Percentiles rank a stretch among this genome's conserved stretches.
These are phyloP conservation scores for Venturia asperata DNA, from an alignment of 2,329 filamentous ascomycete genomes.

Conservation along the genomic window DNA sequence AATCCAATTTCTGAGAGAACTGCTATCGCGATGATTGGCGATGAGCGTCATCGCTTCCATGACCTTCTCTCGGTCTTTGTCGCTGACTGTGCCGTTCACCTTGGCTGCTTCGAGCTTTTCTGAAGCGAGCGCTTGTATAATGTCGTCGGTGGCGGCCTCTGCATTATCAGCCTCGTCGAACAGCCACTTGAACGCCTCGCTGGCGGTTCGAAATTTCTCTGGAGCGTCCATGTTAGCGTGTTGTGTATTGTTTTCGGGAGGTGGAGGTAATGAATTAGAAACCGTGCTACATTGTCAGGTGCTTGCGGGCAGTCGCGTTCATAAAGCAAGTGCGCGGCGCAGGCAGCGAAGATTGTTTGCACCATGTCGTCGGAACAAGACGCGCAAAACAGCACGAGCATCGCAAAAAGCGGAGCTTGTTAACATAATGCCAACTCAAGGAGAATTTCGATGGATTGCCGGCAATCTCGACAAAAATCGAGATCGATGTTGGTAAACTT, in stretches of 20 bases:
- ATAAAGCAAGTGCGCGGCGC: not conserved
- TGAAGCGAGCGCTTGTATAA: constrained; percentile 14
- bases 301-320: not conserved
- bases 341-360: no score
- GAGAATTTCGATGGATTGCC: not conserved
- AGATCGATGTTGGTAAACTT: no score
- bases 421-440: not conserved
- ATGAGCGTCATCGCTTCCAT: constrained; percentile 52
- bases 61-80: constrained; percentile 40
- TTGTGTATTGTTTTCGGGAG: not conserved
- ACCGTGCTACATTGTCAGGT: not conserved
- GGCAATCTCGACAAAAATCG: not conserved
- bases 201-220: constrained; percentile 50
- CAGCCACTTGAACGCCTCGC: constrained; percentile 44
- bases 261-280: not conserved
- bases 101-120: constrained; percentile 24
- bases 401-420: not conserved
- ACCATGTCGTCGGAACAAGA: no score
- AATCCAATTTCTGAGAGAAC: constrained; percentile 43
- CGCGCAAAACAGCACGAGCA: not conserved
- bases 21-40: constrained; percentile 51
- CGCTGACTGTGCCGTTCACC: constrained; percentile 33
- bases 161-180: not conserved
- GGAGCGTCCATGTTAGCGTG: constrained; percentile 7
- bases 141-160: constrained; percentile 10